These are phyloP conservation scores for Centella asiatica DNA, from an alignment of 129 eudicot species.

Conservation along the genomic window DNA sequence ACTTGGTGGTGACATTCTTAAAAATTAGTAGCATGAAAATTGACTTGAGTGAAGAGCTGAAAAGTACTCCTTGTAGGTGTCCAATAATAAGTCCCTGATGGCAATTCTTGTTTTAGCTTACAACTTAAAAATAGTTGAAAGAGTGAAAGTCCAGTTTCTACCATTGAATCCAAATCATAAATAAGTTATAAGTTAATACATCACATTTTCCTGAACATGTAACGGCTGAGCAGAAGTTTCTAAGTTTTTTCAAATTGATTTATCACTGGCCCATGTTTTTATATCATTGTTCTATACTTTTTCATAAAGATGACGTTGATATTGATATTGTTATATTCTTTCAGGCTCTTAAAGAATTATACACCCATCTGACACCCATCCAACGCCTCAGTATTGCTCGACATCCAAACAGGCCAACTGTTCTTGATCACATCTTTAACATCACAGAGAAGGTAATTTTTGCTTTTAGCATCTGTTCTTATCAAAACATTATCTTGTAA, in stretches of 20 bases:
- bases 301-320: no score
- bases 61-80: neutral
- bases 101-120: neutral
- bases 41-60: neutral
- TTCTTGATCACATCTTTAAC: conserved; percentile 22
- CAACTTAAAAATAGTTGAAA: neutral
- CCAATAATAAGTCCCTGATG: neutral
- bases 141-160: no score
- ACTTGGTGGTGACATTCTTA: neutral
- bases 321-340: neutral
- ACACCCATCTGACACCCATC: conserved; percentile 23
- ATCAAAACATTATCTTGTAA: neutral
- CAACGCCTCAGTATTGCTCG: conserved; percentile 21
- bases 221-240: neutral
- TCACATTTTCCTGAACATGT: neutral
- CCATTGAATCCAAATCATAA: no score
- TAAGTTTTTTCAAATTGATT: neutral
- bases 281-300: no score
- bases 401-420: conserved; percentile 21
- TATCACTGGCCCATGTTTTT: no score
- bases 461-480: neutral
- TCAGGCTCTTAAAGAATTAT: conserved; percentile 17
- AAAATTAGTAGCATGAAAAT: neutral
- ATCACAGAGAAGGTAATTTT: conserved; percentile 18
- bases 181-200: no score